phyloP scores from a whole-genome alignment of 306 rosid genomes.

The Prunus mongolica region DNA sequence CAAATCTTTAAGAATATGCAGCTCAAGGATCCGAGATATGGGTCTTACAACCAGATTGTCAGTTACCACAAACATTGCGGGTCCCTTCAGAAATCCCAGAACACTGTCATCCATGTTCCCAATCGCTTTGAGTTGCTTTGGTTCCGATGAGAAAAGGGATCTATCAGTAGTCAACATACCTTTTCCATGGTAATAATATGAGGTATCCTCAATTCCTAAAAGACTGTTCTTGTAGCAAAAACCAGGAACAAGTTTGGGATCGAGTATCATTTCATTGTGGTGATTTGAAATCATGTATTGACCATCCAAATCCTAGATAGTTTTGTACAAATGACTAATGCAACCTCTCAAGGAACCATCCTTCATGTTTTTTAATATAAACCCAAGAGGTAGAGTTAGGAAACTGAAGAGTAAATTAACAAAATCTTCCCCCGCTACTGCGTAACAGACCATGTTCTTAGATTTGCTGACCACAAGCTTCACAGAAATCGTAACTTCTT shows the following conservation, averaged over 20 bases:
- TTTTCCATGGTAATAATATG: neutral
- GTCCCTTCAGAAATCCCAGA: neutral
- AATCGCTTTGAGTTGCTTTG: neutral
- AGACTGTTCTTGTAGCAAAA: neutral
- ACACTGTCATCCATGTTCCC: neutral
- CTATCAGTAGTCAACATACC: neutral
- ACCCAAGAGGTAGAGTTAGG: constrained; percentile 14
- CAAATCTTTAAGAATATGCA: neutral
- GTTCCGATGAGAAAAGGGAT: neutral
- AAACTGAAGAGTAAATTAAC: constrained; percentile 14
- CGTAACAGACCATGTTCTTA: constrained; percentile 6
- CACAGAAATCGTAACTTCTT: neutral
- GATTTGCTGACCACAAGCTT: constrained; percentile 15
- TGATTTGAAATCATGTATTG: neutral
- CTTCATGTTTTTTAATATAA: neutral
- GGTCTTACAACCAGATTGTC: constrained; percentile 13
- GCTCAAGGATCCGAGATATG: neutral
- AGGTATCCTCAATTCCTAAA: neutral
- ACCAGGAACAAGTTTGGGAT: constrained; percentile 10
- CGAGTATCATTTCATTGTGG: constrained; percentile 6
- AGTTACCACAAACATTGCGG: neutral
- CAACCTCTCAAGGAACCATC: neutral
- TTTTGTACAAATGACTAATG: neutral
- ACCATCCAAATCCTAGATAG: neutral
- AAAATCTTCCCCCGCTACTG: constrained; percentile 6